phyloP scores from a whole-genome alignment of 2,329 filamentous ascomycete genomes.

The Calonectria pauciramosa region DNA sequence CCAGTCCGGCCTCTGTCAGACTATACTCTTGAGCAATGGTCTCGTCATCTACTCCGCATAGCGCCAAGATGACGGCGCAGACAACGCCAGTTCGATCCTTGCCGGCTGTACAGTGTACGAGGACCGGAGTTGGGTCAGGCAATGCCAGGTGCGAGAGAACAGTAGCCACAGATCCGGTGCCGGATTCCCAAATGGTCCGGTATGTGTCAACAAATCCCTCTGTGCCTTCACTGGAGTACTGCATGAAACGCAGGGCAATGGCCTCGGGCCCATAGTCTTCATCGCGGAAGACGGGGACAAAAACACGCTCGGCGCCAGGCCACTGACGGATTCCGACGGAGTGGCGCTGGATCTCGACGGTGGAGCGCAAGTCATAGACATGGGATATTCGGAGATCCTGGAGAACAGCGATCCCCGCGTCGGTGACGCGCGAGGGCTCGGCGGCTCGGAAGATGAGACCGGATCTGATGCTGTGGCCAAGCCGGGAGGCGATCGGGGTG shows the following conservation, averaged over 20 bases:
- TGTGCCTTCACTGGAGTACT: slow-evolving; percentile 69
- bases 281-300: slow-evolving; percentile 75
- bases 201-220: slow-evolving; percentile 76
- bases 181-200: slow-evolving; percentile 69
- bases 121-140: slow-evolving; percentile 60
- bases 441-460: slow-evolving; percentile 77
- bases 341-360: slow-evolving; percentile 67
- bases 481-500: slow-evolving; percentile 61
- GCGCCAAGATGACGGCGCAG: slow-evolving; percentile 73
- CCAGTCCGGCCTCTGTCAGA: slow-evolving; percentile 74
- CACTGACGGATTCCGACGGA: slow-evolving; percentile 47
- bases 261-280: slow-evolving; percentile 73
- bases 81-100: slow-evolving; percentile 84
- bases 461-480: slow-evolving; percentile 66
- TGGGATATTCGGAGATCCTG: slow-evolving; percentile 70
- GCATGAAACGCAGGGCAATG: slow-evolving; percentile 70
- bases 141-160: slow-evolving; percentile 69
- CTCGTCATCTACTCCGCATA: slow-evolving; percentile 73
- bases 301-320: slow-evolving; percentile 63
- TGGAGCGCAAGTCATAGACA: slow-evolving; percentile 78
- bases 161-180: slow-evolving; percentile 63
- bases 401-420: slow-evolving; percentile 66
- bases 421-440: slow-evolving; percentile 71
- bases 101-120: slow-evolving; percentile 82
- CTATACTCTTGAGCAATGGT: slow-evolving; percentile 77